Conservation (phyloP, 1,139 yeast species). For the Pichia sp. region DNA sequence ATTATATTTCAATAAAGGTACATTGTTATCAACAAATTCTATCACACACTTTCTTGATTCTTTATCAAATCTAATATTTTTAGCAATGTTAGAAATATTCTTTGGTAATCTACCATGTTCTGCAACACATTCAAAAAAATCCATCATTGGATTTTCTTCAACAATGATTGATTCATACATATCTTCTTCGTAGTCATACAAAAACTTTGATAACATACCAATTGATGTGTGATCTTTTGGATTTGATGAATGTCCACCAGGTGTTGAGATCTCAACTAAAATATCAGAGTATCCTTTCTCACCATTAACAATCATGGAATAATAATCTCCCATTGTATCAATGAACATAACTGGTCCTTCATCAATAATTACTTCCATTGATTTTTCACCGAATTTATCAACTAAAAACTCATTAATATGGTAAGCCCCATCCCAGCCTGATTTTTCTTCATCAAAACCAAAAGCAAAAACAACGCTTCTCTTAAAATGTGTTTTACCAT, state of each 20-base stretch:
- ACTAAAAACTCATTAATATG: slow-evolving; percentile 37
- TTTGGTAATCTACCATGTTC: slow-evolving; percentile 30
- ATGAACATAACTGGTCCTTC: slow-evolving; percentile 51
- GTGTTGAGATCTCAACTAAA: slow-evolving; percentile 41
- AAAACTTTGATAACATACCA: slow-evolving; percentile 56
- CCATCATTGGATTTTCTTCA: slow-evolving; percentile 43
- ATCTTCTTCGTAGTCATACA: slow-evolving; percentile 42
- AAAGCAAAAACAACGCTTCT: slow-evolving; percentile 54
- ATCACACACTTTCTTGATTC: slow-evolving; percentile 39
- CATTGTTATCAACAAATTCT: slow-evolving; percentile 29
- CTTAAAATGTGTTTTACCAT: slow-evolving; percentile 41
- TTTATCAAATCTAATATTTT: slow-evolving; percentile 37
- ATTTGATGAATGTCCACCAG: slow-evolving; percentile 70
- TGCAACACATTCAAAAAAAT: slow-evolving; percentile 43
- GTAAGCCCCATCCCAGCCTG: slow-evolving; percentile 54
- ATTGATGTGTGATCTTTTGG: slow-evolving; percentile 72
- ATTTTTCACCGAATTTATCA: slow-evolving; percentile 47
- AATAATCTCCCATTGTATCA: slow-evolving; percentile 17
- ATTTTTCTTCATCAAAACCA: slow-evolving; percentile 71
- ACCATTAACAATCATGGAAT: slow-evolving; percentile 45
- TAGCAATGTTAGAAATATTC: slow-evolving; percentile 30
- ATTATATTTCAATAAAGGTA: slow-evolving; percentile 31
- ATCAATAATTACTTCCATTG: slow-evolving; percentile 53
- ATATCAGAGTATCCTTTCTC: slow-evolving; percentile 63
- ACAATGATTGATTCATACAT: slow-evolving; percentile 42